These are phyloP conservation scores for Potentilla sterilis DNA, from an alignment of 306 rosid genomes.

Conservation along the genomic window DNA sequence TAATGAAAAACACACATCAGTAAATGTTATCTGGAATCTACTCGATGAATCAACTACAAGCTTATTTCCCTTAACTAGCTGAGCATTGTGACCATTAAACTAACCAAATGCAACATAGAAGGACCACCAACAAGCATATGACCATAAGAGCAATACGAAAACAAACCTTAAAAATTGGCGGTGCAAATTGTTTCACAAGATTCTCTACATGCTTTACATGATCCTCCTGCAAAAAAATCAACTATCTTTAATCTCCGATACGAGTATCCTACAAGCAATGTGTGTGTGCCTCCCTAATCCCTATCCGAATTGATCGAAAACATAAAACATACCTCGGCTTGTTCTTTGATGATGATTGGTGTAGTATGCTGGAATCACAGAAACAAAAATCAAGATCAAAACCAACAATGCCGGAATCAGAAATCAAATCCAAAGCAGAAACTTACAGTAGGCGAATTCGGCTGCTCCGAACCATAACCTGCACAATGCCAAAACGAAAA, in stretches of 20 bases:
- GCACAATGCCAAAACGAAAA: conserved; percentile 24
- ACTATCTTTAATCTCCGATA: conserved; percentile 4
- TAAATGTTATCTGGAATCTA: neutral
- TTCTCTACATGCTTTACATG: conserved; percentile 62
- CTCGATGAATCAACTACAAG: neutral
- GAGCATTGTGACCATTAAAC: neutral
- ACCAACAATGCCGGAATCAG: conserved; percentile 18
- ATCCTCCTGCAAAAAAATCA: conserved; percentile 49
- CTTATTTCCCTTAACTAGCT: neutral
- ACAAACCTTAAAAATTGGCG: conserved; percentile 79
- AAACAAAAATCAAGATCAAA: conserved; percentile 10
- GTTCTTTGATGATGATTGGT: conserved; percentile 18
- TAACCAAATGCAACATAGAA: neutral
- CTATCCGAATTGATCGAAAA: conserved; percentile 5
- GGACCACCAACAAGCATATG: conserved; percentile 3
- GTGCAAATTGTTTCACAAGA: conserved; percentile 58
- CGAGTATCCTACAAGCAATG: neutral
- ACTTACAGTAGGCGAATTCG: conserved; percentile 63
- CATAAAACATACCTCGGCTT: conserved; percentile 40
- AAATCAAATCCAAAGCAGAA: conserved; percentile 6
- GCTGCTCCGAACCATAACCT: conserved; percentile 73
- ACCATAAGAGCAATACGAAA: conserved; percentile 44
- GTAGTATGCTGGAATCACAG: conserved; percentile 30
- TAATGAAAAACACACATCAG: neutral
- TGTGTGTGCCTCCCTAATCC: neutral